phyloP scores from a whole-genome alignment of 2,329 filamentous ascomycete species.

The Hymenoscyphus albidus region DNA sequence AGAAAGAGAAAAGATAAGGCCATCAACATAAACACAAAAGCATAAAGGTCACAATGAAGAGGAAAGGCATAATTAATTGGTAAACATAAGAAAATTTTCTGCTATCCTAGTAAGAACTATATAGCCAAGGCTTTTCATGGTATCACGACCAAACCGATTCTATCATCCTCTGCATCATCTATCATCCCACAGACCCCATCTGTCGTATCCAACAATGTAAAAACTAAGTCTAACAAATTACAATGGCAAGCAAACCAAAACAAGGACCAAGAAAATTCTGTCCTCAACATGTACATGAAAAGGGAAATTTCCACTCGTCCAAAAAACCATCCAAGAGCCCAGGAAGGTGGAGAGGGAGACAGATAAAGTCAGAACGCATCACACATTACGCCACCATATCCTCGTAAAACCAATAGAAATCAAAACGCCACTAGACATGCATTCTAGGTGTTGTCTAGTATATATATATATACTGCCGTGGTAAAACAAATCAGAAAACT shows the following conservation, averaged over 20 bases:
- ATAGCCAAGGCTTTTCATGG: not conserved
- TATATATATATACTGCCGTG: not conserved
- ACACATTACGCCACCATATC: constrained; percentile 1
- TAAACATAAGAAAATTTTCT: constrained; percentile 1
- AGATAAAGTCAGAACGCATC: not conserved
- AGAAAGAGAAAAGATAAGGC: not conserved
- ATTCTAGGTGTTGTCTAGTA: not conserved
- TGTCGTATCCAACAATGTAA: not conserved
- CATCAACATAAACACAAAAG: not conserved
- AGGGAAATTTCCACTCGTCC: not conserved
- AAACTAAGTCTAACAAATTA: constrained; percentile 1
- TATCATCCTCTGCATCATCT: constrained; percentile 1
- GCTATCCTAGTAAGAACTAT: not conserved
- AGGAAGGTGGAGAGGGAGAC: not conserved
- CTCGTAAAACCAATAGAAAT: not conserved
- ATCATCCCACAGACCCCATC: not conserved
- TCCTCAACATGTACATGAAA: constrained; percentile 1
- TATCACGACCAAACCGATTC: not conserved
- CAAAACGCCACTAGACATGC: not conserved
- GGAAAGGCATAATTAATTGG: not conserved
- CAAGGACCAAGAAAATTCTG: not conserved
- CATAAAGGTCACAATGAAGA: not conserved
- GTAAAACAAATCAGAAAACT: not conserved
- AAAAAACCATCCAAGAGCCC: not conserved
- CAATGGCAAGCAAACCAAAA: not conserved